Evolutionary conservation across 306 rosid genomes (phyloP).

Genomic region (Sindora glabra): DNA sequence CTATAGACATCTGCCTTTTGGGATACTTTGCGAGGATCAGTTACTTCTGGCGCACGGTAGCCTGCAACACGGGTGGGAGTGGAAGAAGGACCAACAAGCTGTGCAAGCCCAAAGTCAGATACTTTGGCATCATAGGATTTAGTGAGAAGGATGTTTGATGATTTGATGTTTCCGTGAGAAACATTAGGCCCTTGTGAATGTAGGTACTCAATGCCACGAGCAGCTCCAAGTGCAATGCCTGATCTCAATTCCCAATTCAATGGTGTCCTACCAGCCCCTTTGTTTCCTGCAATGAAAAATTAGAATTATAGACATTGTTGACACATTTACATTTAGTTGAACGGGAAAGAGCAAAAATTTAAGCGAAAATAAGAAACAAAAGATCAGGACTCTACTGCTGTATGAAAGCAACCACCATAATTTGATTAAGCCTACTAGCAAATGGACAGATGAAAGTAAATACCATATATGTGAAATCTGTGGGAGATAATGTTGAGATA

Average conservation of each 20-base stretch:
- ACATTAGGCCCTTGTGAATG: constrained; percentile 48
- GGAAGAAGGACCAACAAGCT: constrained; percentile 59
- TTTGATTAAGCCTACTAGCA: background rate
- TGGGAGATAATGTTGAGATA: background rate
- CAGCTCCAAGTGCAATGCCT: constrained; percentile 54
- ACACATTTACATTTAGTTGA: too few species aligned
- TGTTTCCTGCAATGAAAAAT: constrained; percentile 38
- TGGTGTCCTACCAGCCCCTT: constrained; percentile 56
- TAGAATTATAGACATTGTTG: background rate
- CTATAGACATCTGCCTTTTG: constrained; percentile 66
- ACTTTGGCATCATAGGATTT: constrained; percentile 51
- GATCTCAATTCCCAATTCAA: constrained; percentile 58
- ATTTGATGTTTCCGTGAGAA: constrained; percentile 65
- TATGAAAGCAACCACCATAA: too few species aligned
- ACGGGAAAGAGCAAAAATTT: background rate
- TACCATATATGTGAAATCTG: background rate
- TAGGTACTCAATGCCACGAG: constrained; percentile 49
- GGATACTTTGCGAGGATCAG: constrained; percentile 54
- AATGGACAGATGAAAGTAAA: background rate
- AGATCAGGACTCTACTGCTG: background rate
- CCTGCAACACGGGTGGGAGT: constrained; percentile 55
- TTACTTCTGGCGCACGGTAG: constrained; percentile 67
- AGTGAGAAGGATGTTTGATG: constrained; percentile 57
- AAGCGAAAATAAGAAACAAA: background rate
- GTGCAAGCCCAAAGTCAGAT: constrained; percentile 60